Percentiles rank a stretch among this genome's conserved stretches.
These are phyloP conservation scores for Zostera marina DNA, from an alignment of 116 monocot genomes.

Conservation along the genomic window DNA sequence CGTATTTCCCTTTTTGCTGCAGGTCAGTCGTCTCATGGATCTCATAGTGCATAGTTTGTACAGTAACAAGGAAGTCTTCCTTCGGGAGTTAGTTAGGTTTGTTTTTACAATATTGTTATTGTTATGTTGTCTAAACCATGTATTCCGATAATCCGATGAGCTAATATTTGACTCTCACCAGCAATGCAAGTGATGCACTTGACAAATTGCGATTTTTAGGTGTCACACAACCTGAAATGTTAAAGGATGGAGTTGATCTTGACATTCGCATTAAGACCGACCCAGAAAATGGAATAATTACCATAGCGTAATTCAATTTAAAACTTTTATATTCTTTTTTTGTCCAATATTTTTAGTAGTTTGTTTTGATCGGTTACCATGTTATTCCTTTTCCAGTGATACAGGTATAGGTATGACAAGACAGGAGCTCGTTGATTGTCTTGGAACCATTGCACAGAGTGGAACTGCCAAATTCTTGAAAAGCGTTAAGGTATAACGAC, in stretches of 20 bases:
- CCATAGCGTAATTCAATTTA: conserved; percentile 44
- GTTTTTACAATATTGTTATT: conserved; percentile 5
- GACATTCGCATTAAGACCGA: conserved; percentile 88
- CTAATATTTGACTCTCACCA: conserved; percentile 8
- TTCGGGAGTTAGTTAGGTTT: conserved; percentile 83
- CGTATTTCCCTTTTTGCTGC: not conserved
- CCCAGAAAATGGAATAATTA: conserved; percentile 87
- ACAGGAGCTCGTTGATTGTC: conserved; percentile 88
- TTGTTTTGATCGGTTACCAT: not conserved
- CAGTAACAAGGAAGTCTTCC: conserved; percentile 99
- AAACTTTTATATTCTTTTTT: conserved; percentile 11
- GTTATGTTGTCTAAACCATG: not conserved
- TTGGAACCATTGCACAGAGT: conserved; percentile 99
- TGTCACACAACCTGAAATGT: conserved; percentile 67
- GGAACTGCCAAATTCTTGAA: conserved; percentile 94
- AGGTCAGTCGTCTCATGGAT: conserved; percentile 97
- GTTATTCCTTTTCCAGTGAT: conserved; percentile 32
- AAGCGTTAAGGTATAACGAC: conserved; percentile 52
- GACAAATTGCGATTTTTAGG: conserved; percentile 89
- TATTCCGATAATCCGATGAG: not conserved
- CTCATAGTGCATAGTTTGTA: conserved; percentile 94
- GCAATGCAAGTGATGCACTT: conserved; percentile 98
- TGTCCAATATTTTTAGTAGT: not conserved
- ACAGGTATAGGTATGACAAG: conserved; percentile 91
- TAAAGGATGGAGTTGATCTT: conserved; percentile 78